Base-by-base conservation (phyloP, 495 filamentous ascomycete species). In the Sabuloglossum arenarium region DNA sequence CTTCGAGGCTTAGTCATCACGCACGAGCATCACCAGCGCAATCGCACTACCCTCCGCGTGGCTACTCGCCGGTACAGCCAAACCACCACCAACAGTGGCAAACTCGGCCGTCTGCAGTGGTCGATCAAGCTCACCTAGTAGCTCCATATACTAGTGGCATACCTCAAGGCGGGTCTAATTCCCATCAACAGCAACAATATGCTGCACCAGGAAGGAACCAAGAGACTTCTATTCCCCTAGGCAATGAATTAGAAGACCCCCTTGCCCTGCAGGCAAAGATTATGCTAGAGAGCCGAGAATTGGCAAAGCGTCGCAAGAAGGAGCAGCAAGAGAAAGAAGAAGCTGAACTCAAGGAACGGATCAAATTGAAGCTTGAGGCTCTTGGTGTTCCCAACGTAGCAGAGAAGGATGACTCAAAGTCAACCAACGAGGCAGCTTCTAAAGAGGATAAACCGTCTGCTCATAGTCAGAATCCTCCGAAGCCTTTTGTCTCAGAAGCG, bases 281-380 rank as follows among this genome's bases (percentile, higher is more conserved):
- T 16, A 97, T 97, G 91, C 81, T 78, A 54, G 84, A 90, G 62
- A 80, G 80, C 54, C 75, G 83, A 24, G 76, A 91, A 61, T 69
- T 81, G 56, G 88, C 86, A 11, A 80, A 81, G 60, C 84, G 85
- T 66, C 81, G 89, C 46, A 76, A 81, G 58, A 65, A 81, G 56
- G 88, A 96, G 57, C 76, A 91, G 62, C 89, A 95, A 61, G 84
- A 81, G 34, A 75, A 72, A 54, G 84, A 90, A 62, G 86, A 91
- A 64, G 80, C 82, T 12, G 91, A 75, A 21, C 81, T 76, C 59
- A 77, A 80, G 60, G 89, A 94, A 65, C 76, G 91, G 45, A 86
- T 97, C 60, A 76, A 80, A 30, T 73, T 85, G 60, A 94, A 90
- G 68, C 72, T 98, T 53, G 87, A 84, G 61, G 76, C 76, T 6